phyloP scores from a whole-genome alignment of 805 yeast genomes.

The Metschnikowia matae region DNA sequence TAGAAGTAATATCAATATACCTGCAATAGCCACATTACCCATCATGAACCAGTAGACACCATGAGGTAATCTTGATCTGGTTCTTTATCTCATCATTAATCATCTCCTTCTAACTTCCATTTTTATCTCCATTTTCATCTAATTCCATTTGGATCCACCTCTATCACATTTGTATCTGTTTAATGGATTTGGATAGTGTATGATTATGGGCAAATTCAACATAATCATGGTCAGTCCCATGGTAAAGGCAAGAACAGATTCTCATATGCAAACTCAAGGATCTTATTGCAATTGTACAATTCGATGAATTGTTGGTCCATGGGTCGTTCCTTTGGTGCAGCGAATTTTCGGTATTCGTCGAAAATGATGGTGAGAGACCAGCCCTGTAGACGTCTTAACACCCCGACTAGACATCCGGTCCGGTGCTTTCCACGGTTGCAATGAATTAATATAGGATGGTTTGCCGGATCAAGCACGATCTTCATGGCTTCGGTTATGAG shows the following conservation, averaged over 20 bases:
- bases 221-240: constrained; percentile 44
- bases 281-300: constrained; percentile 66
- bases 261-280: constrained; percentile 50
- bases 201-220: too few species aligned
- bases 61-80: too few species aligned
- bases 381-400: constrained; percentile 78
- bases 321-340: constrained; percentile 92
- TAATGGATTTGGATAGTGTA: too few species aligned
- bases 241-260: constrained; percentile 61
- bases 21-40: neutral
- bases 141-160: too few species aligned
- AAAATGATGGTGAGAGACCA: constrained; percentile 95
- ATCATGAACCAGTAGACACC: neutral
- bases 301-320: constrained; percentile 95
- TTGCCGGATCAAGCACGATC: constrained; percentile 75
- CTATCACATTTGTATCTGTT: too few species aligned
- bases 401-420: constrained; percentile 95
- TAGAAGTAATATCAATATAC: neutral
- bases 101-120: too few species aligned
- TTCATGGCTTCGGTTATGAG: constrained; percentile 75
- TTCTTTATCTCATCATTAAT: too few species aligned
- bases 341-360: constrained; percentile 92
- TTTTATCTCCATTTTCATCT: too few species aligned
- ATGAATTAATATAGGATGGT: constrained; percentile 90
- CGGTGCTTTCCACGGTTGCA: constrained; percentile 97